Percentiles rank a stretch among this genome's conserved stretches.
phyloP scores from a whole-genome alignment of 2,329 filamentous ascomycete species.

The Bipolaris victoriae region DNA sequence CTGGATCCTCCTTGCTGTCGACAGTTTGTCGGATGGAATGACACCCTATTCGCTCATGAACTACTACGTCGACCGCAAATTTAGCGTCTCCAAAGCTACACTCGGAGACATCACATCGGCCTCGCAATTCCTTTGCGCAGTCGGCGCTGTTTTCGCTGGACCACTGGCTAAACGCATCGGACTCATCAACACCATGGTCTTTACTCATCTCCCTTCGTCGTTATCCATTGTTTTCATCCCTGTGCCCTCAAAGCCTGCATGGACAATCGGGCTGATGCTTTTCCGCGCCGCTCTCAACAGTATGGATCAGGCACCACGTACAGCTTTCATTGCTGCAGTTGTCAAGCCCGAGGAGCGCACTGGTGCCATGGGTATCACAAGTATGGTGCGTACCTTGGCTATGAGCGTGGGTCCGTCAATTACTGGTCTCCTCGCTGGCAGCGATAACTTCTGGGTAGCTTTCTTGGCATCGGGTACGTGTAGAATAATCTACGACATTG shows the following conservation, averaged over 20 bases:
- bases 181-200: slow-evolving; percentile 63
- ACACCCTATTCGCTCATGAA: slow-evolving; percentile 47
- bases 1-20: slow-evolving; percentile 68
- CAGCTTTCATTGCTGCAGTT: slow-evolving; percentile 70
- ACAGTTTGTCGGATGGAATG: slow-evolving; percentile 70
- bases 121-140: slow-evolving; percentile 57
- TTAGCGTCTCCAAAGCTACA: slow-evolving; percentile 54
- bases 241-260: slow-evolving; percentile 56
- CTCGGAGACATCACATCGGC: slow-evolving; percentile 65
- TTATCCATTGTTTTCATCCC: slow-evolving; percentile 63
- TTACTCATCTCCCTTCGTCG: slow-evolving; percentile 64
- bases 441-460: slow-evolving; percentile 46
- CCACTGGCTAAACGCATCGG: slow-evolving; percentile 65
- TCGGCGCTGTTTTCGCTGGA: slow-evolving; percentile 63
- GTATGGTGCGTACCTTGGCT: slow-evolving; percentile 65
- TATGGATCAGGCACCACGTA: slow-evolving; percentile 72
- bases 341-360: slow-evolving; percentile 70
- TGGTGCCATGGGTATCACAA: slow-evolving; percentile 73
- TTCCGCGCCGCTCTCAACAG: slow-evolving; percentile 68
- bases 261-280: slow-evolving; percentile 63
- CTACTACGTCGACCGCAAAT: slow-evolving; percentile 47
- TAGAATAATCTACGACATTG: slow-evolving; percentile 47
- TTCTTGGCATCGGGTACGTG: slow-evolving; percentile 47
- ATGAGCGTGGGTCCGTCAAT: slow-evolving; percentile 54
- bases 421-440: slow-evolving; percentile 46